Conservation (phyloP, 768 basidiomycete species). For the Russula emetica region DNA sequence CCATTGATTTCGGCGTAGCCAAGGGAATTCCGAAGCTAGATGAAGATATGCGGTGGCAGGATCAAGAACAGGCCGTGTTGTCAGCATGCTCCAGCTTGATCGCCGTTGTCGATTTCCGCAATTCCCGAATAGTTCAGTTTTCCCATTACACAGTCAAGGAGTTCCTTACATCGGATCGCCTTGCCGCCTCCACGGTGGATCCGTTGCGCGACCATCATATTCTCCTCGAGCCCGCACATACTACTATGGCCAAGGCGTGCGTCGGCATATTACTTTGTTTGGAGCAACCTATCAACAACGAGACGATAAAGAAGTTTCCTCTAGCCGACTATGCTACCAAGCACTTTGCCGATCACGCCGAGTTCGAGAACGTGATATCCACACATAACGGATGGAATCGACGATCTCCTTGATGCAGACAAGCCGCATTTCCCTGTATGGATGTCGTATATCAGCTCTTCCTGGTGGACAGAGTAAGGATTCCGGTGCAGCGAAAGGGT, state of each 20-base stretch:
- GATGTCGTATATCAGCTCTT: neutral
- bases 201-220: neutral
- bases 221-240: neutral
- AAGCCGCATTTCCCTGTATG: neutral
- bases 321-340: neutral
- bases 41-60: no score
- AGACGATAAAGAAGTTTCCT: neutral
- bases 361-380: neutral
- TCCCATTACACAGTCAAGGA: neutral
- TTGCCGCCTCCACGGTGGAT: neutral
- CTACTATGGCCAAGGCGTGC: neutral
- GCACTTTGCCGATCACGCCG: neutral
- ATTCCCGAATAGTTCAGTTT: neutral
- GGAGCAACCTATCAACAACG: neutral
- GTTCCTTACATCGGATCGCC: neutral
- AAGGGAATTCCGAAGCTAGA: no score
- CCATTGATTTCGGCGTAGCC: no score
- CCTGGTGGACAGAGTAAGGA: slow-evolving; percentile 1
- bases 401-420: neutral
- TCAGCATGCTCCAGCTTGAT: no score
- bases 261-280: neutral
- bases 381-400: neutral
- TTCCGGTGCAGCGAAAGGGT: neutral
- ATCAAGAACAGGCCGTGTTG: no score
- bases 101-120: no score